Conservation (phyloP, 2,329 filamentous ascomycete species). For the Zasmidium angulare region DNA sequence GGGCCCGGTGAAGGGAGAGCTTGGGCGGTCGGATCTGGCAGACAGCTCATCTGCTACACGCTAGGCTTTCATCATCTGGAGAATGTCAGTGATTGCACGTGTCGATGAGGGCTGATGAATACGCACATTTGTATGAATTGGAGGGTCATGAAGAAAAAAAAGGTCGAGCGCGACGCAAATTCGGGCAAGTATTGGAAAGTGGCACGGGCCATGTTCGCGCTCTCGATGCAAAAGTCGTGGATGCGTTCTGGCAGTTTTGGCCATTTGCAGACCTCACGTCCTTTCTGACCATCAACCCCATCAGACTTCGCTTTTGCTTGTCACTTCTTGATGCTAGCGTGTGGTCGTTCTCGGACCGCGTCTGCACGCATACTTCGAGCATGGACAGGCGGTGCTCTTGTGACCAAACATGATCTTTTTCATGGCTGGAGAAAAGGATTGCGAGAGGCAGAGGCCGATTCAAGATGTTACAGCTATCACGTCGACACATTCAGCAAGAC, state of each 20-base stretch:
- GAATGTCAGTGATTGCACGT: conserved; percentile 16
- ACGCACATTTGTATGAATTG: conserved; percentile 97
- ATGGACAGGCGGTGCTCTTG: conserved; percentile 2
- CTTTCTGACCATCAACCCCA: neutral
- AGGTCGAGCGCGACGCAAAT: conserved; percentile 15
- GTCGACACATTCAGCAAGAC: neutral
- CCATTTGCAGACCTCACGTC: neutral
- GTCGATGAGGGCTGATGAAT: conserved; percentile 1
- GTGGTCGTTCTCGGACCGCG: conserved; percentile 17
- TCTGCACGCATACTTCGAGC: conserved; percentile 7
- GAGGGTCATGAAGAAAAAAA: conserved; percentile 76
- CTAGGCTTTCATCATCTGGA: conserved; percentile 99
- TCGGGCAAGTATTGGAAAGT: neutral
- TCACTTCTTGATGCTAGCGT: conserved; percentile 28
- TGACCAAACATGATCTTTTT: neutral
- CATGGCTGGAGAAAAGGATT: neutral
- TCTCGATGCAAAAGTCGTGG: neutral
- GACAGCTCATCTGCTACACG: conserved; percentile 90
- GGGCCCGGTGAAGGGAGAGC: conserved; percentile 87
- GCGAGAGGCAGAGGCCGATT: neutral
- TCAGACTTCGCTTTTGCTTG: neutral
- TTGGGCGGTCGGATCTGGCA: conserved; percentile 60
- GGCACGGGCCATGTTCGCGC: neutral
- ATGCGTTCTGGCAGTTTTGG: neutral
- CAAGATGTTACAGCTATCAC: neutral